Percentiles rank a stretch among this genome's conserved stretches.
Conservation (phyloP, 768 basidiomycete species). For the Serendipita sp. region DNA sequence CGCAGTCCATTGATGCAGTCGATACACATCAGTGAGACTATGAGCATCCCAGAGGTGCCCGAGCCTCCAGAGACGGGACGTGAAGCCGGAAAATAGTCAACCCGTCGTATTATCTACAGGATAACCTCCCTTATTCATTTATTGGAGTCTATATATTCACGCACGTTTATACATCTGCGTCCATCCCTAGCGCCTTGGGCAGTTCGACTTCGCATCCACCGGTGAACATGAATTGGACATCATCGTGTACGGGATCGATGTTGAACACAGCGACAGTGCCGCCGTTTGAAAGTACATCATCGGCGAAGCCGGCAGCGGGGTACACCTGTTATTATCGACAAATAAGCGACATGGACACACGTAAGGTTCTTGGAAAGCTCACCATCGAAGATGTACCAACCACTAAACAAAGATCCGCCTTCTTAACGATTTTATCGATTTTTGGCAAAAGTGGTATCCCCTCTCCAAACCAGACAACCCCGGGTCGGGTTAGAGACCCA, state of each 20-base stretch:
- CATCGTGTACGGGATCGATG: conserved; percentile 11
- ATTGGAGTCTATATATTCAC: neutral
- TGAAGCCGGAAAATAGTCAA: neutral
- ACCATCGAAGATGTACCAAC: conserved; percentile 41
- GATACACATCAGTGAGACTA: neutral
- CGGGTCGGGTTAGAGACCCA: conserved; percentile 31
- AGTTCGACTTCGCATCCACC: conserved; percentile 1
- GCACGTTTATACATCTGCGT: too few species aligned
- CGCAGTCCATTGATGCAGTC: neutral
- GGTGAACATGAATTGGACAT: neutral
- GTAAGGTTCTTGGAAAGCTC: neutral
- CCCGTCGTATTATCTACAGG: neutral
- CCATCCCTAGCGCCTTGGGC: neutral
- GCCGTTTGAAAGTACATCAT: conserved; percentile 10
- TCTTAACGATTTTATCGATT: conserved; percentile 27
- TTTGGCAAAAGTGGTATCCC: conserved; percentile 23
- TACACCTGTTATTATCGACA: conserved; percentile 12
- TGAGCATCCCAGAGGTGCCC: neutral
- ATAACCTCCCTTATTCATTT: neutral
- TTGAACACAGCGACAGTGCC: conserved; percentile 17
- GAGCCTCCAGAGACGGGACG: neutral
- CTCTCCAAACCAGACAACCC: conserved; percentile 48
- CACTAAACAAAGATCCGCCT: conserved; percentile 38
- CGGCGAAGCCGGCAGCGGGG: conserved; percentile 16
- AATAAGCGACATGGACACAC: neutral